Evolutionary conservation across 805 yeast species (phyloP).

Genomic region (Jamesozyma spencerorum): DNA sequence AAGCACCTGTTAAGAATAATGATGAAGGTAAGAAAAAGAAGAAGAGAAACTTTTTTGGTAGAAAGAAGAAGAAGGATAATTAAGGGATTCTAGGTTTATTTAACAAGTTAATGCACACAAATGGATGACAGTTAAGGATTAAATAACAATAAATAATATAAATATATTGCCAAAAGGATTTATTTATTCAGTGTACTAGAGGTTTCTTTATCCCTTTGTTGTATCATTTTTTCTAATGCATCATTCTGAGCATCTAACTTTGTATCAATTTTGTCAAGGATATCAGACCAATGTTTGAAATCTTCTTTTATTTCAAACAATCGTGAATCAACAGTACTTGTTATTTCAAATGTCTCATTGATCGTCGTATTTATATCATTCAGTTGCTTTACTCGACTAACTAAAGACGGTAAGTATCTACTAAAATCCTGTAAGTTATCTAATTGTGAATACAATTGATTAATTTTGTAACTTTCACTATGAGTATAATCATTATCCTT

Average conservation of each 20-base stretch:
- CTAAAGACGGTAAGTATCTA: slow-evolving; percentile 20
- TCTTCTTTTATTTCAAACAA: background rate
- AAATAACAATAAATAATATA: too few relatives aligned
- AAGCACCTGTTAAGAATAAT: slow-evolving; percentile 40
- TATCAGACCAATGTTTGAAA: background rate
- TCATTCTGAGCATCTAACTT: slow-evolving; percentile 1
- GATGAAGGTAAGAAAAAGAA: slow-evolving; percentile 39
- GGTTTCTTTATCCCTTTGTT: background rate
- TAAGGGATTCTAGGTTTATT: background rate
- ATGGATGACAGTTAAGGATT: too few relatives aligned
- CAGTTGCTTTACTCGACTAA: slow-evolving; percentile 22
- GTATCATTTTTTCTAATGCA: background rate
- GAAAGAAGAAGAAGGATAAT: slow-evolving; percentile 44
- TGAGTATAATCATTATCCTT: background rate
- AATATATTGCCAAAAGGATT: background rate
- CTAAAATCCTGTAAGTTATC: slow-evolving; percentile 11
- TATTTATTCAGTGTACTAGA: background rate
- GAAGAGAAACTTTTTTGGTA: slow-evolving; percentile 75
- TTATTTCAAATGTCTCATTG: slow-evolving; percentile 8
- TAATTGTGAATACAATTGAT: slow-evolving; percentile 6
- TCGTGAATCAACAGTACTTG: background rate
- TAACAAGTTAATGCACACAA: too few relatives aligned
- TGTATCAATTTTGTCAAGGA: background rate
- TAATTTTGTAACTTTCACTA: background rate
- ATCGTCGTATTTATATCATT: slow-evolving; percentile 18